phyloP scores from a whole-genome alignment of 805 yeast species.

The Nakazawaea wickerhamii region DNA sequence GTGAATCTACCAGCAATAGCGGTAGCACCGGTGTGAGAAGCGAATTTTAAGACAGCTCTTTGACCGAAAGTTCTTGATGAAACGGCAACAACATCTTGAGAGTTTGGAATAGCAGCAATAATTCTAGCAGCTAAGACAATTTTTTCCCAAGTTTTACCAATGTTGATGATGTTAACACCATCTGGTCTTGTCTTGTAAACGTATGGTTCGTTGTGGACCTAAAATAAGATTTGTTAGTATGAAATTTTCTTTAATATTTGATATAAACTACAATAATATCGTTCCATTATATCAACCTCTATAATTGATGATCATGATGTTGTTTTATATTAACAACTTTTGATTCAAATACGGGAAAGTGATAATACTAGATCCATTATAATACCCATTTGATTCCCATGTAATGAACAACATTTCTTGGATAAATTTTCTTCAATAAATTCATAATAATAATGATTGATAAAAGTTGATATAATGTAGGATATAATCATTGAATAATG shows the following conservation, averaged over 20 bases:
- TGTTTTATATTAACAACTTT: too few species aligned
- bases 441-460: too few species aligned
- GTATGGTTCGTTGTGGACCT: constrained; percentile 96
- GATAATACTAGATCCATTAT: too few species aligned
- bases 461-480: too few species aligned
- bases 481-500: too few species aligned
- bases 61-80: constrained; percentile 99
- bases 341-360: too few species aligned
- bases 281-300: too few species aligned
- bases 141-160: constrained; percentile 99
- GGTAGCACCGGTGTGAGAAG: constrained; percentile 99
- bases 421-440: too few species aligned
- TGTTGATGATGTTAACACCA: constrained; percentile 97
- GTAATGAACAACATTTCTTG: too few species aligned
- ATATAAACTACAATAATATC: too few species aligned
- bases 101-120: constrained; percentile 98
- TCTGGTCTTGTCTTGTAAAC: constrained; percentile 98
- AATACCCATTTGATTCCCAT: too few species aligned
- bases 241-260: neutral
- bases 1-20: constrained; percentile 99
- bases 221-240: constrained; percentile 16
- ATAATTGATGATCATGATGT: too few species aligned
- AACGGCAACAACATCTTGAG: constrained; percentile 97
- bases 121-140: constrained; percentile 99
- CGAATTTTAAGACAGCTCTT: constrained; percentile 99